Percentiles rank a stretch among this genome's conserved stretches.
Conservation (phyloP, 495 filamentous ascomycete genomes). For the Penicillium subrubescens region DNA sequence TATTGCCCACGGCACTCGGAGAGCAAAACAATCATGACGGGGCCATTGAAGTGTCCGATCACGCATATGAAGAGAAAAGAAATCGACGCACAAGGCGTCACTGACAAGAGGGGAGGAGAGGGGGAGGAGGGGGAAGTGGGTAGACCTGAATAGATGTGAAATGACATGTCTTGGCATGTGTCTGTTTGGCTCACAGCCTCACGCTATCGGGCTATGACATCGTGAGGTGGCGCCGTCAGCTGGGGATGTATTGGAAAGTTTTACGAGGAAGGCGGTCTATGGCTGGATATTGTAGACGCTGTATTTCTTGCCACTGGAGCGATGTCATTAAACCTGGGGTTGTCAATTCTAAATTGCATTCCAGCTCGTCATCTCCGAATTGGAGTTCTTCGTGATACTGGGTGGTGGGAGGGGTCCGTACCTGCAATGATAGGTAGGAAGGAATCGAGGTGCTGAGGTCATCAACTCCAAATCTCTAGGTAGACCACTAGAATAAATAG, state of each 20-base stretch:
- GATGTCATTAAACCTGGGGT: neutral
- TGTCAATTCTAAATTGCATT: neutral
- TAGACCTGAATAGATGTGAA: slow-evolving; percentile 13
- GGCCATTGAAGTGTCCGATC: neutral
- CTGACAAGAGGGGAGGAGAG: neutral
- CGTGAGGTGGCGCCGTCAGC: slow-evolving; percentile 1
- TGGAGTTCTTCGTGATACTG: neutral
- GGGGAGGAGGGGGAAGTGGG: slow-evolving; percentile 23
- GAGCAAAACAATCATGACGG: neutral
- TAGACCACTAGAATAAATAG: too few species aligned
- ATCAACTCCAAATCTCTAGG: too few species aligned
- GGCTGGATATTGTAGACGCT: neutral
- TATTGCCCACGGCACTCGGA: neutral
- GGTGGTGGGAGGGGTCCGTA: neutral
- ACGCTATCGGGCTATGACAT: neutral
- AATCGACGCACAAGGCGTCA: slow-evolving; percentile 1
- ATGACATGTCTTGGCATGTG: slow-evolving; percentile 25
- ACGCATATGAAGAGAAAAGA: neutral
- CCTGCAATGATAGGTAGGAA: neutral
- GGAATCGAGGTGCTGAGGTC: too few species aligned
- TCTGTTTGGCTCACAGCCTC: neutral
- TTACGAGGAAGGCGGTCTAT: neutral
- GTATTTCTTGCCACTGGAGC: neutral
- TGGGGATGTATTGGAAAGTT: neutral
- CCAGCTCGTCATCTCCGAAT: neutral